Conservation (phyloP, 164 flowering plant genomes). For the Dillenia turbinata region DNA sequence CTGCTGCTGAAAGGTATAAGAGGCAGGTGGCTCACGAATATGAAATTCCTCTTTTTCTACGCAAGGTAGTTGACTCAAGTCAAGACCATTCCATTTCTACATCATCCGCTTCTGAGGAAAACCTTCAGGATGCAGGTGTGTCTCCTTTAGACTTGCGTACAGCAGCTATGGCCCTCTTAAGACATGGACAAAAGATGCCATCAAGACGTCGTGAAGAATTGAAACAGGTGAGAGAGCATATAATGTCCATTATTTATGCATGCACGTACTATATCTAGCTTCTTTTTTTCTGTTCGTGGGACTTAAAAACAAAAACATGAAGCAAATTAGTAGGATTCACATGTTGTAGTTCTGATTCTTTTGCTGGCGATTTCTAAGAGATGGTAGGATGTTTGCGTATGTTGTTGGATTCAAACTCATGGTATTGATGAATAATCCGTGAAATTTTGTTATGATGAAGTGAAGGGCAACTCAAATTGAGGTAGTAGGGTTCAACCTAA, state of each 20-base stretch:
- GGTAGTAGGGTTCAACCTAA: too few relatives aligned
- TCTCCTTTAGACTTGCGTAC: slow-evolving; percentile 86
- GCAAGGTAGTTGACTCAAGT: slow-evolving; percentile 51
- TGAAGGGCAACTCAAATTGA: too few relatives aligned
- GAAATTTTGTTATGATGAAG: too few relatives aligned
- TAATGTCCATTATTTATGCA: background rate
- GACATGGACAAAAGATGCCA: slow-evolving; percentile 91
- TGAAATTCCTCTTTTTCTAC: slow-evolving; percentile 80
- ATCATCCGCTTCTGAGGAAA: slow-evolving; percentile 19
- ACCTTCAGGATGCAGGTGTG: slow-evolving; percentile 59
- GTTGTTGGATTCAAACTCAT: too few relatives aligned
- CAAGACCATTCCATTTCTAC: slow-evolving; percentile 19
- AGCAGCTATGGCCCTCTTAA: slow-evolving; percentile 95
- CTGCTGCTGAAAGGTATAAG: slow-evolving; percentile 92
- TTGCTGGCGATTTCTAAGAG: too few relatives aligned
- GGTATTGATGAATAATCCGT: too few relatives aligned
- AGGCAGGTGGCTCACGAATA: slow-evolving; percentile 65
- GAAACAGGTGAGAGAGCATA: slow-evolving; percentile 40
- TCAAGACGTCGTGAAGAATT: slow-evolving; percentile 77
- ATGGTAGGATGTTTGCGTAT: too few relatives aligned
- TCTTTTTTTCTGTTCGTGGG: too few relatives aligned
- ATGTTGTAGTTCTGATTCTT: too few relatives aligned
- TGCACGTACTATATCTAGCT: too few relatives aligned
- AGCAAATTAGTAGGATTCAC: too few relatives aligned
- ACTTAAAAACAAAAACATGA: background rate